Percentiles rank a stretch among this genome's conserved stretches.
These are phyloP conservation scores for Fusarium setosum DNA, from an alignment of 2,329 filamentous ascomycete species.

Conservation along the genomic window DNA sequence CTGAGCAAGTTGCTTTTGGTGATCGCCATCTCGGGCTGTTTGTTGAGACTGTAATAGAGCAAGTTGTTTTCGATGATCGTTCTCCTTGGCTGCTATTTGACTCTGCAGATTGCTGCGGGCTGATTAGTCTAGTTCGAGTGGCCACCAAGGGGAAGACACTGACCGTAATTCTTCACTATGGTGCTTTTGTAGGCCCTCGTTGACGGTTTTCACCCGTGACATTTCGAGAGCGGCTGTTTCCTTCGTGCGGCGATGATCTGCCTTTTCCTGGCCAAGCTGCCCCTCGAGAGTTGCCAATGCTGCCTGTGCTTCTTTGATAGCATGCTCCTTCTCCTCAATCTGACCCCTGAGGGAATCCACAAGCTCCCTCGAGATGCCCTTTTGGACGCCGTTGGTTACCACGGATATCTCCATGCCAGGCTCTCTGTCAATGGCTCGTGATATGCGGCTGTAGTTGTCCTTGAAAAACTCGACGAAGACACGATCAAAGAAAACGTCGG, in stretches of 20 bases:
- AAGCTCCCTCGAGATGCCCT: conserved; percentile 92
- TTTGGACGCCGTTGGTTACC: conserved; percentile 81
- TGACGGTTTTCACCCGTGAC: conserved; percentile 68
- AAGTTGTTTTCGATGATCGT: conserved; percentile 45
- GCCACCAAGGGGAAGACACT: conserved; percentile 31
- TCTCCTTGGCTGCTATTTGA: conserved; percentile 45
- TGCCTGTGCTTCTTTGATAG: conserved; percentile 60
- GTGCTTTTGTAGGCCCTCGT: conserved; percentile 76
- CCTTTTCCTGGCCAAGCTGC: conserved; percentile 77
- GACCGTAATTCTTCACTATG: conserved; percentile 75
- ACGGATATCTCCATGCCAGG: conserved; percentile 88
- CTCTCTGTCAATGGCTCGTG: conserved; percentile 89
- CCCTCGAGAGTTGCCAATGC: conserved; percentile 60
- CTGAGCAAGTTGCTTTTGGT: conserved; percentile 41
- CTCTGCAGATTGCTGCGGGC: conserved; percentile 45
- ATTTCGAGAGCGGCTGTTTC: conserved; percentile 60
- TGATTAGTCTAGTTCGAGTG: conserved; percentile 22
- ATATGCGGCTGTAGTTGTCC: conserved; percentile 90
- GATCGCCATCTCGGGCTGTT: conserved; percentile 39
- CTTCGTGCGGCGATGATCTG: conserved; percentile 74
- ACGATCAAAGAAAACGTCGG: conserved; percentile 87
- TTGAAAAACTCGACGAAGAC: conserved; percentile 95
- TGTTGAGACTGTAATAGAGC: conserved; percentile 46
- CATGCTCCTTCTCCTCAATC: conserved; percentile 75
- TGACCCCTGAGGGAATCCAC: conserved; percentile 87